Evolutionary conservation across 352 stramenopile genomes (phyloP).

Genomic region (Phytophthora quininea): DNA sequence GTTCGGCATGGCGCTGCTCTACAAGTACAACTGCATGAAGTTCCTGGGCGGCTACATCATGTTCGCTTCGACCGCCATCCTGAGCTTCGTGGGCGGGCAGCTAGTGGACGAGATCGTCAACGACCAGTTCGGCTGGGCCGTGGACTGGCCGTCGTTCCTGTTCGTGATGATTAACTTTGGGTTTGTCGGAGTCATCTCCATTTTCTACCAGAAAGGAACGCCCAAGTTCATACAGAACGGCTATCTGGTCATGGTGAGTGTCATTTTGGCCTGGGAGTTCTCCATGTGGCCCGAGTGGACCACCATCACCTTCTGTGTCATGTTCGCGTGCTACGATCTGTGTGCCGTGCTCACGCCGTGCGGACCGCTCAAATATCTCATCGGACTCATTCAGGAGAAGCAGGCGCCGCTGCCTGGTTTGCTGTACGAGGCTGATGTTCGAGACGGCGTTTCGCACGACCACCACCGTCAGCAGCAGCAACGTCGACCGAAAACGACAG

Average conservation of each 20-base stretch:
- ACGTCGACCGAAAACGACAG: conserved; percentile 25
- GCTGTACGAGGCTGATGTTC: conserved; percentile 95
- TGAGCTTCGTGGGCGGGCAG: conserved; percentile 88
- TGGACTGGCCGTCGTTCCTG: conserved; percentile 81
- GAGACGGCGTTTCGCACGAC: conserved; percentile 70
- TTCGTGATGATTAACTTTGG: conserved; percentile 93
- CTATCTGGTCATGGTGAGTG: conserved; percentile 95
- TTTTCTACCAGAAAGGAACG: conserved; percentile 91
- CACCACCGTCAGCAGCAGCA: conserved; percentile 33
- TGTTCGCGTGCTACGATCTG: conserved; percentile 98
- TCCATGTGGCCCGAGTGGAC: conserved; percentile 96
- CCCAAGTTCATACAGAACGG: conserved; percentile 91
- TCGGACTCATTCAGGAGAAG: conserved; percentile 93
- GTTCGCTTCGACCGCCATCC: conserved; percentile 85
- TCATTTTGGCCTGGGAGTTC: conserved; percentile 98
- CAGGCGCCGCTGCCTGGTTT: conserved; percentile 91
- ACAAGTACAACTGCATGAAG: conserved; percentile 90
- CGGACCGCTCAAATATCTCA: conserved; percentile 94
- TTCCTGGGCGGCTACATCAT: conserved; percentile 89
- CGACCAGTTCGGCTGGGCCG: conserved; percentile 70
- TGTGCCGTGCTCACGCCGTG: conserved; percentile 98
- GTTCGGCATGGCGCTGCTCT: conserved; percentile 90
- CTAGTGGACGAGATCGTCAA: conserved; percentile 84
- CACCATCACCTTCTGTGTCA: conserved; percentile 91
- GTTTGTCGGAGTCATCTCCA: conserved; percentile 87